Percentiles rank a stretch among this genome's conserved stretches.
phyloP scores from a whole-genome alignment of 1,284 basidiomycete species.

The Abortiporus biennis region DNA sequence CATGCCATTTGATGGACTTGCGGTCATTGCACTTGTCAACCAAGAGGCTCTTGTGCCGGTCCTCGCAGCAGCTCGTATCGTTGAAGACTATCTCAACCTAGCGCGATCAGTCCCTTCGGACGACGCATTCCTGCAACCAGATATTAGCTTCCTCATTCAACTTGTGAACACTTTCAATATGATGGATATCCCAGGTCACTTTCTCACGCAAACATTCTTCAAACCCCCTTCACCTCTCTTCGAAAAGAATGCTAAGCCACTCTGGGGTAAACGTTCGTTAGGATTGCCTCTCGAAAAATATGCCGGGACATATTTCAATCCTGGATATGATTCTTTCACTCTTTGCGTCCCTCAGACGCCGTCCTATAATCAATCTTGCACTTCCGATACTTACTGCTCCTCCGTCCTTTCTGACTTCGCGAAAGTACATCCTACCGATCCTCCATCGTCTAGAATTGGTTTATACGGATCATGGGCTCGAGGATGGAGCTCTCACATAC shows the following conservation, averaged over 20 bases:
- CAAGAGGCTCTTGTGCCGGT: slow-evolving; percentile 25
- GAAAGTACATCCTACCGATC: slow-evolving; percentile 9
- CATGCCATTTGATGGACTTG: slow-evolving; percentile 28
- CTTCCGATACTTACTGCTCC: slow-evolving; percentile 14
- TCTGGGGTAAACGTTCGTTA: too few species aligned
- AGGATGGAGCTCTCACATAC: slow-evolving; percentile 21
- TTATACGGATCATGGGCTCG: slow-evolving; percentile 17
- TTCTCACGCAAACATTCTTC: neutral
- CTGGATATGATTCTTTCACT: slow-evolving; percentile 8
- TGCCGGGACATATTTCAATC: slow-evolving; percentile 10
- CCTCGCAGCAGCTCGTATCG: slow-evolving; percentile 11
- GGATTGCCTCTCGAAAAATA: slow-evolving; percentile 7
- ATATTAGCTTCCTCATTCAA: slow-evolving; percentile 16
- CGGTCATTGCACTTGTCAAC: slow-evolving; percentile 37
- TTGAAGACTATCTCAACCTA: slow-evolving; percentile 14
- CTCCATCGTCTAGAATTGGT: neutral
- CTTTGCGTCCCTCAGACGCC: slow-evolving; percentile 6
- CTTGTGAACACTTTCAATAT: neutral
- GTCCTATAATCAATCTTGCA: too few species aligned
- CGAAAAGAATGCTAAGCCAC: neutral
- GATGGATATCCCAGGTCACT: neutral
- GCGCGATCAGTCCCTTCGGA: too few species aligned
- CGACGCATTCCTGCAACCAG: too few species aligned
- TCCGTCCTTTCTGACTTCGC: slow-evolving; percentile 14
- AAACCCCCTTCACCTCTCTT: neutral